Conservation (phyloP, 129 eudicot species). For the Sambucus nigra region DNA sequence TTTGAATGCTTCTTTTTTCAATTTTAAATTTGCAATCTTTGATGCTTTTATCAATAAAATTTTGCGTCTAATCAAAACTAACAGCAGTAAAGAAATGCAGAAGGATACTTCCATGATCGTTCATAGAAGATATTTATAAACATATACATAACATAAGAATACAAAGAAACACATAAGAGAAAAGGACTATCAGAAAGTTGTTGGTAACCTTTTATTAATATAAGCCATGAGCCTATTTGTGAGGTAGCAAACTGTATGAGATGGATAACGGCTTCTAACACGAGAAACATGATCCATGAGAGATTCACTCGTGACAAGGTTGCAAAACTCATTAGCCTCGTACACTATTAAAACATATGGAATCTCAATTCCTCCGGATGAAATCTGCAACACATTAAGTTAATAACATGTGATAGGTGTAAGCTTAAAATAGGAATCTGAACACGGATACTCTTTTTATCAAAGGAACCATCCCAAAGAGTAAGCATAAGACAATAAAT, state of each 20-base stretch:
- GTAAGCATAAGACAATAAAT: neutral
- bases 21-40: no score
- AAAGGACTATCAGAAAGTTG: neutral
- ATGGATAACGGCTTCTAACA: conserved; percentile 62
- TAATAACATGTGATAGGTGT: neutral
- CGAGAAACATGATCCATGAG: conserved; percentile 46
- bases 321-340: conserved; percentile 81
- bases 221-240: conserved; percentile 71
- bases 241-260: conserved; percentile 68
- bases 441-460: no score
- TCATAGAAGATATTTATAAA: no score
- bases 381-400: conserved; percentile 29
- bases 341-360: conserved; percentile 53
- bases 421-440: no score
- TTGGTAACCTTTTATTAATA: conserved; percentile 60
- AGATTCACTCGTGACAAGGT: conserved; percentile 36
- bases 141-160: no score
- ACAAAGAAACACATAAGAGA: neutral
- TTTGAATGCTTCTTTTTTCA: no score
- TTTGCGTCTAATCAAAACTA: no score
- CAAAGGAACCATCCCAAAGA: no score
- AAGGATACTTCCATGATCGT: no score
- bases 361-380: conserved; percentile 34
- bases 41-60: no score
- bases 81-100: no score